phyloP scores from a whole-genome alignment of 306 rosid species.

The Argentina anserina region DNA sequence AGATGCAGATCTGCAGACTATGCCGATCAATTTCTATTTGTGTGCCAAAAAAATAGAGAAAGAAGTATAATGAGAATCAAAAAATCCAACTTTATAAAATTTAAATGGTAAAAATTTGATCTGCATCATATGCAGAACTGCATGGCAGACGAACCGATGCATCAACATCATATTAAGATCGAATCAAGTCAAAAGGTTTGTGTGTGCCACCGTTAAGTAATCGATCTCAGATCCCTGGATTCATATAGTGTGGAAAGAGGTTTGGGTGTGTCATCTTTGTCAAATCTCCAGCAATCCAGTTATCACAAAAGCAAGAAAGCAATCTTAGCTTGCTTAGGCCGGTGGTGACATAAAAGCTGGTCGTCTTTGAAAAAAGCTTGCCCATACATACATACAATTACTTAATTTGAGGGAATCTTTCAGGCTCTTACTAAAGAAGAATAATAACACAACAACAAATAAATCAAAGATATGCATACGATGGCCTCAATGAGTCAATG shows the following conservation, averaged over 20 bases:
- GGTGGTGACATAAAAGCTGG: conserved; percentile 51
- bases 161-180: no score
- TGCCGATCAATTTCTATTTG: no score
- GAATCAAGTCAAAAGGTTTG: not conserved
- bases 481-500: conserved; percentile 9
- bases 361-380: conserved; percentile 27
- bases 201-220: not conserved
- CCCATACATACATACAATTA: not conserved
- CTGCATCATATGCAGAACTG: no score
- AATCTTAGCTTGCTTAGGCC: conserved; percentile 12
- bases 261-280: conserved; percentile 34
- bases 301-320: conserved; percentile 22
- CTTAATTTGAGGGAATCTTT: conserved; percentile 41
- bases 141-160: no score
- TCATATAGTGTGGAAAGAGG: conserved; percentile 40
- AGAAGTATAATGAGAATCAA: no score
- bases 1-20: no score
- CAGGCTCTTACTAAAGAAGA: conserved; percentile 13
- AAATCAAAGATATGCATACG: not conserved
- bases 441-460: conserved; percentile 28
- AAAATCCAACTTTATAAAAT: no score
- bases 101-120: no score
- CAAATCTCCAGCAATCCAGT: conserved; percentile 36
- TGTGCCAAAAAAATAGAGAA: no score
- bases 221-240: conserved; percentile 21